Evolutionary conservation across 1,284 basidiomycete species (phyloP).

Genomic region (Sutorius eximius): DNA sequence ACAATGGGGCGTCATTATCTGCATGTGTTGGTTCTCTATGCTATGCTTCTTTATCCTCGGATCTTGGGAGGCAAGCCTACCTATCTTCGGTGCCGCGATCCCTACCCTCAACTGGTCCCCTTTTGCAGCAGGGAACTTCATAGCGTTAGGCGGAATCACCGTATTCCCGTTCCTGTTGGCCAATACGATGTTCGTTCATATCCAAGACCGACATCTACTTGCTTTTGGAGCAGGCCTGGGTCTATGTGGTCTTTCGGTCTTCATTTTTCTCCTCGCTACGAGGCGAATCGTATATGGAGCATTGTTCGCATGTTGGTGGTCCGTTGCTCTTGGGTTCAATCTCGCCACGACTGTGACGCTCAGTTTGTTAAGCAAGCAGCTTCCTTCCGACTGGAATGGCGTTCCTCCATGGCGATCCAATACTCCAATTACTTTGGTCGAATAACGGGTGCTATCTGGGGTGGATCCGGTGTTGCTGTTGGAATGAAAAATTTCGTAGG

Average conservation of each 20-base stretch:
- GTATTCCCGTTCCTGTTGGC: constrained; percentile 66
- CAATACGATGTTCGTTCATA: constrained; percentile 56
- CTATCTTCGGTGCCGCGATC: constrained; percentile 54
- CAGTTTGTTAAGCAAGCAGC: constrained; percentile 64
- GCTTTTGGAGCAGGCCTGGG: constrained; percentile 54
- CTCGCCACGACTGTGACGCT: constrained; percentile 65
- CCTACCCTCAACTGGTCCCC: constrained; percentile 55
- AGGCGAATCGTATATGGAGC: constrained; percentile 47
- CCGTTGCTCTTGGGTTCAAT: constrained; percentile 69
- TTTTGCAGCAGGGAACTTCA: constrained; percentile 67
- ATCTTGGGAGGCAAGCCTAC: constrained; percentile 75
- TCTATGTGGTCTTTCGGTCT: constrained; percentile 50
- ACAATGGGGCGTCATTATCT: constrained; percentile 48
- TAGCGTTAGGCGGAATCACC: constrained; percentile 62
- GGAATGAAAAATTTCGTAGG: constrained; percentile 65
- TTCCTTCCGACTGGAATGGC: constrained; percentile 61
- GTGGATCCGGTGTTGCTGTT: constrained; percentile 63
- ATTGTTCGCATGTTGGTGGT: constrained; percentile 64
- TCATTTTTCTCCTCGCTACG: constrained; percentile 46
- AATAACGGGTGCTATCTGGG: constrained; percentile 65
- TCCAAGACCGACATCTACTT: constrained; percentile 63
- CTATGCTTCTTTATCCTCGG: constrained; percentile 72
- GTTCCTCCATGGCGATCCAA: constrained; percentile 58
- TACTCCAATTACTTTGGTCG: constrained; percentile 67
- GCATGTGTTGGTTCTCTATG: constrained; percentile 75